Percentiles rank a stretch among this genome's conserved stretches.
These are phyloP conservation scores for Ambrosia trifida DNA, from an alignment of 129 eudicot genomes.

Conservation along the genomic window DNA sequence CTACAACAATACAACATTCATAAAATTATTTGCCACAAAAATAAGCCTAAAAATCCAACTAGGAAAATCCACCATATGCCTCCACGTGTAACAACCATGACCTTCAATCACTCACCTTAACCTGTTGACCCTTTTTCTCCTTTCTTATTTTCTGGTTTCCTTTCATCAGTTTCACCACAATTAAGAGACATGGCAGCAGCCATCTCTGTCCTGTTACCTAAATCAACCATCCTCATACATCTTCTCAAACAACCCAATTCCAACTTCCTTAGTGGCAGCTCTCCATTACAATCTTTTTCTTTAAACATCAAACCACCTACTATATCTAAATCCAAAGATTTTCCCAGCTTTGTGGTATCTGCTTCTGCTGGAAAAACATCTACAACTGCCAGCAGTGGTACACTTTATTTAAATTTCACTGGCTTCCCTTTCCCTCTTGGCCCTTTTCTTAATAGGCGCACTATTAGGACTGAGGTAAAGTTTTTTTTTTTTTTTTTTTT, in stretches of 20 bases:
- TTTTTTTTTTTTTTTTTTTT: not conserved
- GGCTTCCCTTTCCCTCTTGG: constrained; percentile 99
- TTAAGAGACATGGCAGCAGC: constrained; percentile 45
- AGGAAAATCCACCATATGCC: constrained; percentile 30
- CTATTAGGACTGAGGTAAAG: constrained; percentile 80
- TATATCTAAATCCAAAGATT: constrained; percentile 24
- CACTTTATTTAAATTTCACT: constrained; percentile 79
- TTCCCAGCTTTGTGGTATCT: constrained; percentile 45
- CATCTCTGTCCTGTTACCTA: constrained; percentile 48
- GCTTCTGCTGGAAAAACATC: constrained; percentile 44
- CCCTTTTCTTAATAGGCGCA: constrained; percentile 88
- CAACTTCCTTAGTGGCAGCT: constrained; percentile 45
- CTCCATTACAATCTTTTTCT: constrained; percentile 33
- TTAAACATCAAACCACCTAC: constrained; percentile 37
- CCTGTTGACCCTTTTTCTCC: not conserved
- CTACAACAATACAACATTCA: not conserved
- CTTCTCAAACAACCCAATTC: constrained; percentile 42
- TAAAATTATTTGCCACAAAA: constrained; percentile 1
- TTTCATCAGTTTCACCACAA: not conserved
- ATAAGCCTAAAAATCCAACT: constrained; percentile 25
- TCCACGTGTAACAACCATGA: constrained; percentile 52
- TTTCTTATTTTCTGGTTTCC: not conserved
- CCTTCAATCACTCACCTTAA: constrained; percentile 38
- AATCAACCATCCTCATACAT: constrained; percentile 36
- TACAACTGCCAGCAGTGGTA: constrained; percentile 28